Conservation (phyloP, 176 grass and related monocot species). For the Areca catechu region DNA sequence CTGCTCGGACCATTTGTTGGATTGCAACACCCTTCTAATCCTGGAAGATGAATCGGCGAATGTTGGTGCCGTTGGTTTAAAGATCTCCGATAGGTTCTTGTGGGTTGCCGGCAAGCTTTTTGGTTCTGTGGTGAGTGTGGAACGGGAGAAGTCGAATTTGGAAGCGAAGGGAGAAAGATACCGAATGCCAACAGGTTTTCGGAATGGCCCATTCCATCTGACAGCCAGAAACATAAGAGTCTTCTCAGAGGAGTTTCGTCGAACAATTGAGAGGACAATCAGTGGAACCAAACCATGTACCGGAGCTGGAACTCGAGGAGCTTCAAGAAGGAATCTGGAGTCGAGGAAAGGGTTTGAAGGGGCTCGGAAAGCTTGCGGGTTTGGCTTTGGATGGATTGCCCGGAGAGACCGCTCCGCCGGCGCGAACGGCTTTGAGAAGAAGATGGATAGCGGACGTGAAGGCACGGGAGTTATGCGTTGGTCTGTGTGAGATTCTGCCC, state of each 20-base stretch:
- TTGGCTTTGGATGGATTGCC: no score
- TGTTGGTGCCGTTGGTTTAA: background rate
- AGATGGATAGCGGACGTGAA: no score
- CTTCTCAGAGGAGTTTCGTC: constrained; percentile 23
- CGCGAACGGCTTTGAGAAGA: no score
- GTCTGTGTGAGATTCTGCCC: no score
- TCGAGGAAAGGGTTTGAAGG: background rate
- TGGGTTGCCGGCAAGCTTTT: background rate
- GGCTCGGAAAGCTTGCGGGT: no score
- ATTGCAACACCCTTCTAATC: constrained; percentile 29
- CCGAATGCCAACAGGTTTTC: background rate
- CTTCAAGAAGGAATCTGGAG: background rate
- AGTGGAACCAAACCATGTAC: constrained; percentile 18
- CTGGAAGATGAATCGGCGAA: constrained; percentile 8
- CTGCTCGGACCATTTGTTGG: constrained; percentile 16
- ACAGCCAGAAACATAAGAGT: constrained; percentile 67
- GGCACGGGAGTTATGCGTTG: no score
- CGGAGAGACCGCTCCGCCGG: no score
- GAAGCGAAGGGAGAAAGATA: constrained; percentile 3
- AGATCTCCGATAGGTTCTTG: constrained; percentile 18
- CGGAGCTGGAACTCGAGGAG: background rate
- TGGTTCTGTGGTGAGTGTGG: no score
- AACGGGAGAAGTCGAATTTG: constrained; percentile 15
- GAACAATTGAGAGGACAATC: constrained; percentile 26
- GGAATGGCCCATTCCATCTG: constrained; percentile 15